Percentiles rank a stretch among this genome's conserved stretches.
Evolutionary conservation across 2,329 filamentous ascomycete species (phyloP).

Genomic region (Davidsoniella australis): DNA sequence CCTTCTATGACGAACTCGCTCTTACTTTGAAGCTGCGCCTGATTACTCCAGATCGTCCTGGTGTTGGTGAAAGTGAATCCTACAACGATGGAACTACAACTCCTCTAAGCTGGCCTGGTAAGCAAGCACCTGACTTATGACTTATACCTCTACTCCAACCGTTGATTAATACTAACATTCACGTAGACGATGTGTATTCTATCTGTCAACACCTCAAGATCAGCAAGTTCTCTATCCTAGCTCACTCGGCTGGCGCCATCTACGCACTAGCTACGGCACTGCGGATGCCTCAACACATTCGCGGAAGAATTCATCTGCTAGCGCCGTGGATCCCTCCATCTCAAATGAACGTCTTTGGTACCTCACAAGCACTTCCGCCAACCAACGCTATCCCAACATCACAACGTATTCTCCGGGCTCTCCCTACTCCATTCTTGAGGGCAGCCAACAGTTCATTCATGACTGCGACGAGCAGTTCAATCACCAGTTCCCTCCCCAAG

Average conservation of each 20-base stretch:
- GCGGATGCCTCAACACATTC: constrained; percentile 89
- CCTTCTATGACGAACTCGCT: constrained; percentile 93
- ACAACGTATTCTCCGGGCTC: constrained; percentile 73
- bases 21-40: constrained; percentile 72
- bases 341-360: constrained; percentile 65
- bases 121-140: constrained; percentile 18
- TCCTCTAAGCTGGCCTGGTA: constrained; percentile 86
- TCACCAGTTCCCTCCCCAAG: constrained; percentile 62
- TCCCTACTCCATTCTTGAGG: constrained; percentile 81
- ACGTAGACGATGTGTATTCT: constrained; percentile 61
- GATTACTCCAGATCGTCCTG: constrained; percentile 86
- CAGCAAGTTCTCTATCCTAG: constrained; percentile 87
- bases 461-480: constrained; percentile 72
- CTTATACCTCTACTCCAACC: constrained; percentile 9
- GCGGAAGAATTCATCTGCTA: constrained; percentile 81
- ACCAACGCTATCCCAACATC: constrained; percentile 78
- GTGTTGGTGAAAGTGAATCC: constrained; percentile 79
- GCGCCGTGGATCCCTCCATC: constrained; percentile 96
- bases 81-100: constrained; percentile 69
- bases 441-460: constrained; percentile 94
- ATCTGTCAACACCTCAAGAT: constrained; percentile 88
- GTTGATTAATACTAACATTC: neutral
- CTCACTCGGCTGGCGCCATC: constrained; percentile 93
- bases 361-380: constrained; percentile 57
- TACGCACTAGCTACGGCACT: constrained; percentile 90